Evolutionary conservation across 2,329 filamentous ascomycete species (phyloP), one percentile per base, ranked within the genome.

Genomic region (Decorospora gaudefroyi): DNA sequence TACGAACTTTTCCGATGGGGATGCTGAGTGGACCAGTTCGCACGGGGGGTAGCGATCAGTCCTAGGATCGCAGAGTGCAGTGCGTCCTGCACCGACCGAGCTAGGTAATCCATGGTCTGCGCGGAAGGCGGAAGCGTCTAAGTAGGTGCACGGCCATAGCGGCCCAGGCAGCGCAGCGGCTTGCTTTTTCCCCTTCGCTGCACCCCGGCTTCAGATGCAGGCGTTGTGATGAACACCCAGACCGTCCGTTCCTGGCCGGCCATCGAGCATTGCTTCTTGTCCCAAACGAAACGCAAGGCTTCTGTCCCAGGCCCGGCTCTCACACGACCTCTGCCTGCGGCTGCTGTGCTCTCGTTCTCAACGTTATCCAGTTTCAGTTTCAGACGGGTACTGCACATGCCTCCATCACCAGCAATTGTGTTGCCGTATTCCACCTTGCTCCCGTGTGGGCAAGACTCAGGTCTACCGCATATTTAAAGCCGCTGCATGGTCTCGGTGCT

Each of bases 41-140:
- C 54, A 57, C 51, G 51, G 54, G 29, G 22, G 15, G 26, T 38
- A 52, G 48, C 47, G 48, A 49, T 51, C 45, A 46, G 42, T 22
- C 35, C 33, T 41, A 29, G 54, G 59, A 59, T 49, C 44, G 45
- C 48, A 53, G 53, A 49, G 49, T 49, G 57, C 43, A 49, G 49
- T 49, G 57, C 43, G 42, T 51, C 53, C 41, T 55, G 55, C 53
- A 40, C 43, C 42, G 53, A 56, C n/a, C n/a, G n/a, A n/a, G n/a
- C n/a, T n/a, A n/a, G 49, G 51, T 54, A 41, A 50, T 48, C 46
- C 54, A 45, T 44, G 42, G 45, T n/a, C 48, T 54, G 54, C 47
- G 53, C 64, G 62, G 62, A 64, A 65, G 55, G 53, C 66, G 64
- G 65, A 66, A 68, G 53, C 54, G 61, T 59, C 55, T 50, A 52